These are phyloP conservation scores for Hypoxylon sp. DNA, from an alignment of 2,329 filamentous ascomycete species.

Conservation along the genomic window DNA sequence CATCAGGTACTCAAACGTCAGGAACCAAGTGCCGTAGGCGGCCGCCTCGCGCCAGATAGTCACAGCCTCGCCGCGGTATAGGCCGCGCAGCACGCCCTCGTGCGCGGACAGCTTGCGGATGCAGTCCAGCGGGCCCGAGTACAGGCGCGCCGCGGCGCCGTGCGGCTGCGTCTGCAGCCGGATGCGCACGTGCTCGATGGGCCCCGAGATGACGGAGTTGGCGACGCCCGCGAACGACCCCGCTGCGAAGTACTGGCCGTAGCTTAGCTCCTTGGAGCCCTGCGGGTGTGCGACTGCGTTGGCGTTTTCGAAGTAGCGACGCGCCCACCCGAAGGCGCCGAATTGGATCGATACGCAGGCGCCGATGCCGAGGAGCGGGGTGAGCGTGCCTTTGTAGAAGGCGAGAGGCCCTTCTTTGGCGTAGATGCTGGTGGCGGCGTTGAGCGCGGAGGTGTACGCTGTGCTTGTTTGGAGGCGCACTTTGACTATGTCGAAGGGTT, in stretches of 20 bases:
- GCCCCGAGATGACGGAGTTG: conserved; percentile 89
- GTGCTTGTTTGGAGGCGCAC: conserved; percentile 93
- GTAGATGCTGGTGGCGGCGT: conserved; percentile 87
- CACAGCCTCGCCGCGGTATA: conserved; percentile 90
- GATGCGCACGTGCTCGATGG: conserved; percentile 98
- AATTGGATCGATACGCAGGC: conserved; percentile 99
- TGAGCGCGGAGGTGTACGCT: conserved; percentile 83
- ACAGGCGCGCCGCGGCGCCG: conserved; percentile 79
- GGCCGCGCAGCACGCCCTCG: conserved; percentile 74
- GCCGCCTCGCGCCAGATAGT: conserved; percentile 91
- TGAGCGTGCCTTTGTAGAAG: conserved; percentile 97
- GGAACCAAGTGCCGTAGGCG: conserved; percentile 96
- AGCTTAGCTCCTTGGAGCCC: conserved; percentile 73
- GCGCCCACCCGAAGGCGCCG: conserved; percentile 93
- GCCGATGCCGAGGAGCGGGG: conserved; percentile 93
- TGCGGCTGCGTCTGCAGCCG: conserved; percentile 96
- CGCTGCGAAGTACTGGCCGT: conserved; percentile 88
- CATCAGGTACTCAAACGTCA: conserved; percentile 97
- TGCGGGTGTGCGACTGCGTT: conserved; percentile 74
- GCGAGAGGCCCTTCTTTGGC: conserved; percentile 88
- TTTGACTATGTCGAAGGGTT: conserved; percentile 93
- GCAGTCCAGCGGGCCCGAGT: conserved; percentile 89
- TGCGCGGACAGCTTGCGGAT: conserved; percentile 81
- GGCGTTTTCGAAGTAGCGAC: conserved; percentile 84
- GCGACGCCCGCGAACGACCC: conserved; percentile 94